Evolutionary conservation across 2,329 filamentous ascomycete genomes (phyloP).

Genomic region (Mariannaea sp.): DNA sequence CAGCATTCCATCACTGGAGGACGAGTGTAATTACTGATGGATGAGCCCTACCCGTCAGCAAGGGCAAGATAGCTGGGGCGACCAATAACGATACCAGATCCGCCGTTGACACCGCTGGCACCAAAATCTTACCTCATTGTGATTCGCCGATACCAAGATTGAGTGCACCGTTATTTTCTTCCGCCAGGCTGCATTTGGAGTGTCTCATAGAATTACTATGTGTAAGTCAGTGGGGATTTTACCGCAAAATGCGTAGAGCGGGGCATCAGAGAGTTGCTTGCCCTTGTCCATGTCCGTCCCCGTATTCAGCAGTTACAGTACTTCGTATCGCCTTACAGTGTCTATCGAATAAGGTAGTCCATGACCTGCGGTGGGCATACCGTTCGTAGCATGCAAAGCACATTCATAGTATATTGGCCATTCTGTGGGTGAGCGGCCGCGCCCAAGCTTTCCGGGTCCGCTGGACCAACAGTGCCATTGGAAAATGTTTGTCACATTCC

Average conservation of each 20-base stretch:
- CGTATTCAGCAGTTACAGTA: background rate
- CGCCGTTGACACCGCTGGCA: background rate
- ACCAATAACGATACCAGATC: slow-evolving; percentile 7
- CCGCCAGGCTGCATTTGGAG: slow-evolving; percentile 10
- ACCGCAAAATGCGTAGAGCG: background rate
- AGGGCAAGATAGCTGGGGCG: slow-evolving; percentile 1
- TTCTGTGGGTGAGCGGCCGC: background rate
- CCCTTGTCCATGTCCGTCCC: slow-evolving; percentile 2
- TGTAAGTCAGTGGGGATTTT: background rate
- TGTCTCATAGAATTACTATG: too few relatives aligned
- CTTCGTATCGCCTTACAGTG: slow-evolving; percentile 7
- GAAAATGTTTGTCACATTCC: too few relatives aligned
- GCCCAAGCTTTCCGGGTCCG: slow-evolving; percentile 3
- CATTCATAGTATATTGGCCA: slow-evolving; percentile 7
- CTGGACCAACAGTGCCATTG: slow-evolving; percentile 1
- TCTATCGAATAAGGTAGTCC: slow-evolving; percentile 1
- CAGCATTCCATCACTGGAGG: background rate
- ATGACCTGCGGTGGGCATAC: slow-evolving; percentile 14
- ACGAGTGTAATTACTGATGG: background rate
- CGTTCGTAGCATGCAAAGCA: slow-evolving; percentile 2
- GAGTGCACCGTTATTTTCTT: background rate
- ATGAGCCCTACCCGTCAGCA: slow-evolving; percentile 5
- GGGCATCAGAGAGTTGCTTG: background rate
- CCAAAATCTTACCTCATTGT: background rate
- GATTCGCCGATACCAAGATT: slow-evolving; percentile 1